These are phyloP conservation scores for Parastagonospora avenae DNA, from an alignment of 2,329 filamentous ascomycete species.

Conservation along the genomic window DNA sequence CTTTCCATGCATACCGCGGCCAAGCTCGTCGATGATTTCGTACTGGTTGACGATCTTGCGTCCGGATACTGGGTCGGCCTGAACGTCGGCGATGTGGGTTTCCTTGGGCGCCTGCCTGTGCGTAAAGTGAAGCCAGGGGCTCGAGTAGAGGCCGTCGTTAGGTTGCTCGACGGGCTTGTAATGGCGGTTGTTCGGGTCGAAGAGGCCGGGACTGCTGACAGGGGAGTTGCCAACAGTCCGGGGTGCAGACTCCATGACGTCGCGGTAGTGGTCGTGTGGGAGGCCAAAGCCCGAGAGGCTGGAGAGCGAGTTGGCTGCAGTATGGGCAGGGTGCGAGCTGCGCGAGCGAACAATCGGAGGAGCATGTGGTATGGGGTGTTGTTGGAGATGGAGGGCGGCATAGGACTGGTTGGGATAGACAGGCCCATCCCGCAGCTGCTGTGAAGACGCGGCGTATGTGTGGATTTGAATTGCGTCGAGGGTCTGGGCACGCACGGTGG, in stretches of 20 bases:
- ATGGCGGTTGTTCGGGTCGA: slow-evolving; percentile 45
- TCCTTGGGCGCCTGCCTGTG: slow-evolving; percentile 58
- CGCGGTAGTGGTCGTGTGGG: slow-evolving; percentile 36
- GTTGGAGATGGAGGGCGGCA: slow-evolving; percentile 55
- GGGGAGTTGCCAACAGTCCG: slow-evolving; percentile 55
- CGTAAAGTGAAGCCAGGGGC: slow-evolving; percentile 56
- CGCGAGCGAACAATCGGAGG: slow-evolving; percentile 48
- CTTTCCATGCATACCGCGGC: slow-evolving; percentile 94
- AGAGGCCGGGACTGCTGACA: slow-evolving; percentile 54
- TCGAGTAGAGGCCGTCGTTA: slow-evolving; percentile 52
- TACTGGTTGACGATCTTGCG: slow-evolving; percentile 98
- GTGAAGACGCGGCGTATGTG: slow-evolving; percentile 18
- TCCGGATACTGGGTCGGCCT: slow-evolving; percentile 85
- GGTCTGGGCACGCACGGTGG: slow-evolving; percentile 47
- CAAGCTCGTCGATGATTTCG: slow-evolving; percentile 94
- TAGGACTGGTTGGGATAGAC: slow-evolving; percentile 57
- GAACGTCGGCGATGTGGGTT: slow-evolving; percentile 89
- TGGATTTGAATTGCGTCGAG: slow-evolving; percentile 31
- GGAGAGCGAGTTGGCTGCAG: slow-evolving; percentile 44
- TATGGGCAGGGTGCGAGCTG: slow-evolving; percentile 50
- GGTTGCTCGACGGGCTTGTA: slow-evolving; percentile 35
- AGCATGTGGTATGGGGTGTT: slow-evolving; percentile 45
- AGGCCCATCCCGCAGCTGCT: slow-evolving; percentile 39
- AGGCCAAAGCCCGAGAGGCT: slow-evolving; percentile 50
- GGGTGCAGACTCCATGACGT: slow-evolving; percentile 46